phyloP scores from a whole-genome alignment of 176 grass and related monocot species.

The Pontederia paniculata region DNA sequence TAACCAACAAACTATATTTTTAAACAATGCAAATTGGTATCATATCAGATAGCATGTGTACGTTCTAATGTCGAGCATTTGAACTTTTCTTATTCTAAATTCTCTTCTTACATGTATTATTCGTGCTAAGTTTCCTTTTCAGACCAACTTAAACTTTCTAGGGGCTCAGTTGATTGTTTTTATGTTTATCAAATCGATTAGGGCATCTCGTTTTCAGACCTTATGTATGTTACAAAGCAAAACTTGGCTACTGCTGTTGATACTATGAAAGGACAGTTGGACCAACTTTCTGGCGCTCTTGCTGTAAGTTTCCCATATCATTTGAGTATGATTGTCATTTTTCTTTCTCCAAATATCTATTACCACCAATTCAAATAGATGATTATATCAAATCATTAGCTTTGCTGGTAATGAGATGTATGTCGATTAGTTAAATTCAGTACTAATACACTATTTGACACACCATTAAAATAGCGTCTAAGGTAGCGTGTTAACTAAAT shows the following conservation, averaged over 20 bases:
- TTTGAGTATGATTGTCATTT: neutral
- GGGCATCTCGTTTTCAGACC: slow-evolving; percentile 71
- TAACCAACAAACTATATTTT: no score
- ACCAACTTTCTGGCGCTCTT: slow-evolving; percentile 77
- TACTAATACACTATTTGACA: no score
- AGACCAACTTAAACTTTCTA: no score
- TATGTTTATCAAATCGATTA: slow-evolving; percentile 22
- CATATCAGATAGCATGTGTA: no score
- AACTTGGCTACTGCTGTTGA: slow-evolving; percentile 88
- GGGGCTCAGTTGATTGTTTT: neutral
- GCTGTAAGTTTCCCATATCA: slow-evolving; percentile 39
- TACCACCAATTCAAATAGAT: neutral
- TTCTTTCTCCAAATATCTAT: neutral
- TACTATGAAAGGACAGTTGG: slow-evolving; percentile 85
- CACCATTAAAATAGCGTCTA: no score
- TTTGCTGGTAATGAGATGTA: neutral
- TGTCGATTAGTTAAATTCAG: no score
- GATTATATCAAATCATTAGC: neutral
- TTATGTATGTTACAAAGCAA: slow-evolving; percentile 95
- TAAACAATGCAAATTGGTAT: no score
- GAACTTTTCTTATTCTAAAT: no score
- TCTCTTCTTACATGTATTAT: no score
- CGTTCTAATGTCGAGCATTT: no score
- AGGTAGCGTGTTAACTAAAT: no score
- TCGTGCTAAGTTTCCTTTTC: no score